These are phyloP conservation scores for Agrostemma githago DNA, from an alignment of 148 eudicot genomes.

Conservation along the genomic window DNA sequence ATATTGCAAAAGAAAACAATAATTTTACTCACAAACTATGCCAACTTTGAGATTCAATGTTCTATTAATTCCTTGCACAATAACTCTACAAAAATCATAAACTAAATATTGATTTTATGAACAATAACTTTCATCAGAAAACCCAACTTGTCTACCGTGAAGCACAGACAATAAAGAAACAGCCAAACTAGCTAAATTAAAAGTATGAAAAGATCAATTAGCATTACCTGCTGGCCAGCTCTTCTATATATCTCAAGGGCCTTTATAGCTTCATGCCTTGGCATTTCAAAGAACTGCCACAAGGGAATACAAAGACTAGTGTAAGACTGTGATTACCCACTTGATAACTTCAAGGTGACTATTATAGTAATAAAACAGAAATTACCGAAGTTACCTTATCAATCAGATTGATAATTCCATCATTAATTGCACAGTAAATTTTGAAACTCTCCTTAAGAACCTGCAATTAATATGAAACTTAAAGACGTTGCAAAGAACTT, in stretches of 20 bases:
- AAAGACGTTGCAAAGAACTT: not conserved
- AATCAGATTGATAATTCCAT: conserved; percentile 89
- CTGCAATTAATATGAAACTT: conserved; percentile 30
- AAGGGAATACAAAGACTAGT: conserved; percentile 9
- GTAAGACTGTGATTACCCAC: not conserved
- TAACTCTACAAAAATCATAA: not conserved
- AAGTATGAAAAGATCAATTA: not conserved
- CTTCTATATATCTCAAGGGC: conserved; percentile 88
- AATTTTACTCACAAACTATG: too few species aligned
- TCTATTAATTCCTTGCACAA: not conserved
- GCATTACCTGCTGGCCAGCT: conserved; percentile 91
- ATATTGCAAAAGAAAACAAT: too few species aligned
- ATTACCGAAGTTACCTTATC: conserved; percentile 61
- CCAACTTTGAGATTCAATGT: not conserved
- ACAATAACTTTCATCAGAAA: not conserved
- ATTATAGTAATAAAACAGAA: not conserved
- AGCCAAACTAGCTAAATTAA: not conserved
- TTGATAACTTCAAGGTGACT: not conserved
- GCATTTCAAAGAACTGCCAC: conserved; percentile 96
- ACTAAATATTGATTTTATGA: not conserved
- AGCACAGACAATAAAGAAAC: not conserved
- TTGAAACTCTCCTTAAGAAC: conserved; percentile 97
- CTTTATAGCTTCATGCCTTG: conserved; percentile 94
- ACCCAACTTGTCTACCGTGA: not conserved
- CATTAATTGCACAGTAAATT: conserved; percentile 91